Base-by-base conservation (phyloP, 176 grass and related monocot genomes). In the Miscanthus lutarioriparius region DNA sequence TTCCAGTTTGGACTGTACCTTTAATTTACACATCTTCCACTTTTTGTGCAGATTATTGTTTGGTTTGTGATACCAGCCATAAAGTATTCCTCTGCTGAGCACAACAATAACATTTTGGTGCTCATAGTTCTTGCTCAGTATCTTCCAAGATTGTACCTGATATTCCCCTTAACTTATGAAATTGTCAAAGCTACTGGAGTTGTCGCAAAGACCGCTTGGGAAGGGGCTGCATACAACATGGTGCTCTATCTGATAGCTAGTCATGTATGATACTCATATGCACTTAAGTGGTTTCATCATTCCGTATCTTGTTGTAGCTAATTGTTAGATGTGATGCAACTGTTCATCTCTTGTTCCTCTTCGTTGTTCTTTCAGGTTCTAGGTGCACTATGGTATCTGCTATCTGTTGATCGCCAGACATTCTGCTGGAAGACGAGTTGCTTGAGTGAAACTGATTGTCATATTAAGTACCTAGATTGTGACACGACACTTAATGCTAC, bases 211-310 rank as follows among this genome's bases (percentile, higher is more conserved):
- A 94, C 96, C 64, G 96, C 88, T 38, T 99, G 96, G 96, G 87
- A 88, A 83, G 96, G 93, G 54, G 96, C 96, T 78, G 96, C 88
- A n/a, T 99, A 96, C 78, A 99, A 99, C 85, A 79, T 99, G 33
- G 59, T 95, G 33, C 96, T 99, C 54, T 99, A 99, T 72, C 85
- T 99, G 89, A 99, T 99, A 83, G 96, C 96, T 26, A 99, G 96
- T 83, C 96, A 99, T 92, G 96, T 96, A 94, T 20, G 87, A 26
- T 83, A 83, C 64, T 28, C 33, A 0, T 48, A 89, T 64, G 3
- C 45, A 40, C 61, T 83, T 25, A 56, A 62, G 23, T 71, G 51
- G 36, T 48, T 68, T 80, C 32, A 47, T 61, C 6, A 15, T 86
- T 71, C 59, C 2, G 3, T 80, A 62, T 72, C 22, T 76, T 64